Base-by-base conservation (phyloP, 371 early-diverging fungal genomes). In the Lichtheimia ramosa region DNA sequence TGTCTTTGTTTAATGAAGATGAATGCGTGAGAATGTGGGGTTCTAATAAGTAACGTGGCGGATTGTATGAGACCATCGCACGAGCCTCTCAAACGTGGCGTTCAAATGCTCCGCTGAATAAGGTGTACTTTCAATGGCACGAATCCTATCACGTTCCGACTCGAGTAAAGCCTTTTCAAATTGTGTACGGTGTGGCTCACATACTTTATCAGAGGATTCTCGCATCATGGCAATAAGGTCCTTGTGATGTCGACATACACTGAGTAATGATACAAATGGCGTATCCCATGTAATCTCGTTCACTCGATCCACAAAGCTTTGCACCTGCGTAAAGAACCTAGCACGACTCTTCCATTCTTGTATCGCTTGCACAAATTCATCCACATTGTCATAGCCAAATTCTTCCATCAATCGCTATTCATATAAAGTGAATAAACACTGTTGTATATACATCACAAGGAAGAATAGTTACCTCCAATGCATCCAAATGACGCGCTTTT, bases 71-170 rank as follows among this genome's bases (percentile, higher is more conserved):
- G 63, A 56, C 63, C 63, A 63, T 15, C 53, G 53, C 13, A 58
- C 58, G 14, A 63, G 43, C 48, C 63, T 18, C 24, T 63, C 53
- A 46, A 63, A 43, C 8, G 58, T 63, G 14, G 58, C 63, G n/a
- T 58, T 27, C 46, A 63, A 43, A 40, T 56, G 63, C 41, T 63
- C 63, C n/a, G 28, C 18, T n/a, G 63, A 63, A 34, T 51, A 60
- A 18, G 51, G 54, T 20, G 14, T 15, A 18, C 28, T 52, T 28
- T 25, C 51, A 27, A 24, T 21, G 18, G 63, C 63, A 10, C 48
- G 40, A 3, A 28, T 21, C 18, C 43, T 51, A 10, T 63, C 63
- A 20, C 56, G 51, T 18, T 63, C 54, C 7, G 63, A 55, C 20
- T 42, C 46, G n/a, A 46, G 43, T 12, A 63, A 21, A 3, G 63